Evolutionary conservation across 2,329 filamentous ascomycete genomes (phyloP), one percentile per base, ranked within the genome.

Genomic region (Fusarium verticillioides): DNA sequence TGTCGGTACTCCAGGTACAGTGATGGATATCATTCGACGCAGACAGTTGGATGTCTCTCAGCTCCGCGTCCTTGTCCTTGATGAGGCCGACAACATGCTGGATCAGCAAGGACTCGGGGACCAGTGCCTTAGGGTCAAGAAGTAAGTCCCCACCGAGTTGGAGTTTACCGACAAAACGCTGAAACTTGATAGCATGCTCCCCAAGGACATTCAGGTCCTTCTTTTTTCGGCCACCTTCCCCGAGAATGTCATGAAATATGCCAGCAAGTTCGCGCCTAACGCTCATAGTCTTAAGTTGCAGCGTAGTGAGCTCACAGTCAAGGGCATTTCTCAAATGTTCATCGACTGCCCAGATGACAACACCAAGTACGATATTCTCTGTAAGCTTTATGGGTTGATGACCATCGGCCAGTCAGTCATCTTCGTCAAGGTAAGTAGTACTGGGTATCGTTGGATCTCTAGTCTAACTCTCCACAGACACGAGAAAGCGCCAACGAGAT

Each of bases 51-150:
- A 97, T 76, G 83, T 90, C 1, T 89, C 88, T 23, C 84, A 91
- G 65, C 86, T 99, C 75, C 94, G 91, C 82, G 89, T 97, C 13
- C 88, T 99, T 69, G 96, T 98, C 63, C 88, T 99, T 60, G 96
- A 99, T 79, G 96, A 99, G 85, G 96, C 96, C 64, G 96, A 99
- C 85, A 98, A 98, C 85, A 99, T 99, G 96, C 86, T 99, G 68
- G 96, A 98, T 80, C 93, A 96, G 83, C 94, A 97, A 83, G 96
- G 96, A 58, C 87, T 99, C 62, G 96, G 96, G 59, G 96, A 98
- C 66, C 96, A 99, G 84, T 98, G 96, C 83, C 89, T 95, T 77
- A 91, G 95, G 75, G 94, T 98, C 77, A 97, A 97, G 86, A 83
- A 84, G 94, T 96, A 84, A 71, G 78, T 59, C 23, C 5, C 15